These are phyloP conservation scores for Thraustochytrium striatum DNA, from an alignment of 352 stramenopile genomes.

Conservation along the genomic window DNA sequence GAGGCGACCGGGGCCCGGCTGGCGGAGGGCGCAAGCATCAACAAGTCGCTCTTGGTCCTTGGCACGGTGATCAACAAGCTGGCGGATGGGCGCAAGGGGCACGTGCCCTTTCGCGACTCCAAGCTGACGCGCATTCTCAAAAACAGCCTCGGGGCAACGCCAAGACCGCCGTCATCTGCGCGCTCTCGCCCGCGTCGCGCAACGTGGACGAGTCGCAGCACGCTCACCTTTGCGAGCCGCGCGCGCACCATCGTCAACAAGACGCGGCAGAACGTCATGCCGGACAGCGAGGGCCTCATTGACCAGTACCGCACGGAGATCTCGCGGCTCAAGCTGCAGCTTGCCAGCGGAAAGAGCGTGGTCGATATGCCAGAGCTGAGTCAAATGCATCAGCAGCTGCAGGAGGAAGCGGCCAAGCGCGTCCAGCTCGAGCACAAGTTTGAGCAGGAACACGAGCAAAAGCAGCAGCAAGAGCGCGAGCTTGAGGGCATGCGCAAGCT, in stretches of 20 bases:
- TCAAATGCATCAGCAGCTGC: conserved; percentile 15
- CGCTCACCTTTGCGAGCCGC: conserved; percentile 82
- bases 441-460: neutral
- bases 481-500: conserved; percentile 46
- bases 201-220: conserved; percentile 82
- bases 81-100: conserved; percentile 59
- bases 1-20: conserved; percentile 72
- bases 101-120: conserved; percentile 87
- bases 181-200: conserved; percentile 70
- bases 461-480: too few relatives aligned
- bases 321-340: conserved; percentile 38
- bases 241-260: conserved; percentile 94
- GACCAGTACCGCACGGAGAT: conserved; percentile 43
- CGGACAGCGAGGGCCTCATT: conserved; percentile 26
- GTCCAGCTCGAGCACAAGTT: conserved; percentile 1
- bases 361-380: conserved; percentile 29
- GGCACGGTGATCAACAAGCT: conserved; percentile 52
- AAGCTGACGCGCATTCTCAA: conserved; percentile 88
- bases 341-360: conserved; percentile 8
- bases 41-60: conserved; percentile 67
- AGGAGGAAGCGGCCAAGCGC: conserved; percentile 37
- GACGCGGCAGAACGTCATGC: conserved; percentile 71
- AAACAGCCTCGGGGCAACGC: conserved; percentile 80
- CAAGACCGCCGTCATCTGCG: conserved; percentile 86
- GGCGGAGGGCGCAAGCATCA: conserved; percentile 80